Conservation (phyloP, 2,329 filamentous ascomycete species). For the Exophiala bonariae region DNA sequence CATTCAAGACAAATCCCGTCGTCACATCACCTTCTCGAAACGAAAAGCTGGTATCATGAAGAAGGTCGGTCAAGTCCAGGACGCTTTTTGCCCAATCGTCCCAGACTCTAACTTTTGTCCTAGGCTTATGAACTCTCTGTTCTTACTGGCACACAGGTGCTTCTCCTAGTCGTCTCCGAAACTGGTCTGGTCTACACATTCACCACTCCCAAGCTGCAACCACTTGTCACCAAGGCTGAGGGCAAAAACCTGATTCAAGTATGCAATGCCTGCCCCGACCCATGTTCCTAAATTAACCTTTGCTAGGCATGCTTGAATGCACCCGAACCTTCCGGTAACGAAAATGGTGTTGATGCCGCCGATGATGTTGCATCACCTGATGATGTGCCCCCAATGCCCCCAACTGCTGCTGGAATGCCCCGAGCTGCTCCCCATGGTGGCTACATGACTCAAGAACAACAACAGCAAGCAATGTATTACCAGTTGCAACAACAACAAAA, state of each 20-base stretch:
- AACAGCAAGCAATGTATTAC: constrained; percentile 79
- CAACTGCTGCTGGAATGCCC: constrained; percentile 67
- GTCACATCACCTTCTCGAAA: constrained; percentile 99
- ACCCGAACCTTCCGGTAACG: constrained; percentile 81
- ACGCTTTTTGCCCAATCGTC: constrained; percentile 10
- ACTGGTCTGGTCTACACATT: constrained; percentile 98
- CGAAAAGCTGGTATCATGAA: constrained; percentile 99
- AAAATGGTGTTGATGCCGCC: constrained; percentile 75
- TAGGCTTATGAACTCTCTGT: constrained; percentile 97
- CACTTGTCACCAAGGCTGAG: constrained; percentile 95
- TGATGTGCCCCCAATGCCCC: constrained; percentile 77
- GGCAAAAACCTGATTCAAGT: constrained; percentile 99
- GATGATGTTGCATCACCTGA: constrained; percentile 87
- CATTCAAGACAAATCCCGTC: constrained; percentile 98
- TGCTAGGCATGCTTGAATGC: constrained; percentile 92
- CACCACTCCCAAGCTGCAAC: constrained; percentile 96
- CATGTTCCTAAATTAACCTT: constrained; percentile 21
- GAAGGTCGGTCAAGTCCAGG: constrained; percentile 70
- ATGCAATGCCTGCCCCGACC: constrained; percentile 36
- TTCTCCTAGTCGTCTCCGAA: constrained; percentile 94
- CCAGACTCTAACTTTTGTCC: constrained; percentile 11
- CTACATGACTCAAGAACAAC: constrained; percentile 65
- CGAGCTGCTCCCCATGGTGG: constrained; percentile 62
- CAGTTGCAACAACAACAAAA: constrained; percentile 75
- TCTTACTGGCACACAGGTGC: constrained; percentile 94